Conservation (phyloP, 257 asterid genomes). For the Przewalskia tangutica region DNA sequence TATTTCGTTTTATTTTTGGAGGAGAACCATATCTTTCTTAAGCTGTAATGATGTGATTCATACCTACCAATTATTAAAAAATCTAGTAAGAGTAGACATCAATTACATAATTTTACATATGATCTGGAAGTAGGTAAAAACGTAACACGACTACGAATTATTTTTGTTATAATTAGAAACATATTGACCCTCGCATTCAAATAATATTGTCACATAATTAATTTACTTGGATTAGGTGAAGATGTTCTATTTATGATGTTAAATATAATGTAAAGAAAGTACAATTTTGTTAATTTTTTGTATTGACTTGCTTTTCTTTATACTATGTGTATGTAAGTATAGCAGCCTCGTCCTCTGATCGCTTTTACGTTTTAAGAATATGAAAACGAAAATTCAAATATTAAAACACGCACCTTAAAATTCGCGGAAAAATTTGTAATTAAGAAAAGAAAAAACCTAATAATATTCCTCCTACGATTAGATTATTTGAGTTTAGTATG, state of each 20-base stretch:
- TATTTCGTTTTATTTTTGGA: background rate
- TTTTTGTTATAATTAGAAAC: background rate
- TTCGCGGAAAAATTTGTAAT: too few species aligned
- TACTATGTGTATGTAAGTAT: too few species aligned
- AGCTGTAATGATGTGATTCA: slow-evolving; percentile 24
- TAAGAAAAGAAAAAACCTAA: background rate
- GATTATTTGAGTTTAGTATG: background rate
- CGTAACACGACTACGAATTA: background rate
- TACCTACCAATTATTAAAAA: slow-evolving; percentile 10
- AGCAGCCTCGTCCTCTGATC: too few species aligned
- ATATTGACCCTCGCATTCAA: background rate
- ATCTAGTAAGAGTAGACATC: background rate
- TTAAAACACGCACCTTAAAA: too few species aligned
- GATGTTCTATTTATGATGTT: too few species aligned
- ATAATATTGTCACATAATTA: background rate
- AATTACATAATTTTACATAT: background rate
- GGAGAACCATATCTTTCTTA: background rate
- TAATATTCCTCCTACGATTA: background rate
- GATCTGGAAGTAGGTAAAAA: background rate
- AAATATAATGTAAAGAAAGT: too few species aligned
- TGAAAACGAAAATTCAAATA: too few species aligned
- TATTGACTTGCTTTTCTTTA: too few species aligned
- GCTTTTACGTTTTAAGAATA: too few species aligned
- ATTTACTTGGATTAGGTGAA: background rate
- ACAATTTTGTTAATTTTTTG: too few species aligned